Base-by-base conservation (phyloP, 768 basidiomycete species). In the Trametes villosa region DNA sequence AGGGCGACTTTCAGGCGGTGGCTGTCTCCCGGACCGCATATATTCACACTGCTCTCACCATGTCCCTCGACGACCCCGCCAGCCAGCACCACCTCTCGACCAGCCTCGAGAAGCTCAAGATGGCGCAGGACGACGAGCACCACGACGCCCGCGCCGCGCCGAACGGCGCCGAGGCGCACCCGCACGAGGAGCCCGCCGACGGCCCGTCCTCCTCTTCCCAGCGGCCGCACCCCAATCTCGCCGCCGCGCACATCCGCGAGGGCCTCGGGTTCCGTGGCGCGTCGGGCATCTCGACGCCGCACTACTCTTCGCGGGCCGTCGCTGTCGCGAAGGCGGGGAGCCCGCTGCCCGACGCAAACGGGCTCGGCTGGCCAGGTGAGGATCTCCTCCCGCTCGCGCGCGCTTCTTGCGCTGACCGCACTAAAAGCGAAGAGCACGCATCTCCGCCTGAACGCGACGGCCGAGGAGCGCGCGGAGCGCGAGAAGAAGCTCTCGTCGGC, bases 291-390 rank as follows among this genome's bases (percentile, higher is more conserved):
- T 82, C 83, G 42, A 90, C 88, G 11, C 92, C 89, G 46, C 76
- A 80, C 20, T 75, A 72, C 6, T 71, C 71, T 38, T 64, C 74
- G 24, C 65, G 74, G 57, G 65, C 69, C 60, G 65, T 59, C 52
- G 65, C 69, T 59, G 65, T 59, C 52, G 69, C 70, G 50, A 60
- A 53, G 18, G 31, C 64, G 8, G 65, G 50, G 29, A 74, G 73
- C 70, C 75, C 80, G 65, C 67, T 80, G 47, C 75, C 78, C 46
- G 79, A 79, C 74, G 75, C 83, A 50, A 83, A 94, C 68, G 95
- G 95, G 54, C 82, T 97, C 9, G 95, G 94, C 8, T 96, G 95
- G 94, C 95, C 95, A 74, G 94, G 94, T 90, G 67, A 64, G 79
- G 17, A 31, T 42, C 45, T 60, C n/a, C n/a, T 34, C 64, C 31